Evolutionary conservation across 352 stramenopile species (phyloP).

Genomic region (Globisporangium spiculum): DNA sequence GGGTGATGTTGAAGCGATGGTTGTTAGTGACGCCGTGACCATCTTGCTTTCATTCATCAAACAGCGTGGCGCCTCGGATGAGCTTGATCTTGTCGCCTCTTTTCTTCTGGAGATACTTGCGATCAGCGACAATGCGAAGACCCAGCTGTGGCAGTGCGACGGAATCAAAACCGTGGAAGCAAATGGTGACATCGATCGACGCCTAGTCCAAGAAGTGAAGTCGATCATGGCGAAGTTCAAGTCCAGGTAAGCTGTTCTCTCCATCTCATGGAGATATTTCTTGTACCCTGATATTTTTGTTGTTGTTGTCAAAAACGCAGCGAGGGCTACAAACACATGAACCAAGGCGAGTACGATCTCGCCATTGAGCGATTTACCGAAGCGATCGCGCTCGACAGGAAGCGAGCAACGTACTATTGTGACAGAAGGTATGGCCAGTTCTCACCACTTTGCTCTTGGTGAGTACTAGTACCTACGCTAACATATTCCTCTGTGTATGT

Average conservation of each 20-base stretch:
- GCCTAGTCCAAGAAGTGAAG: constrained; percentile 60
- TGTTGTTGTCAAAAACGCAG: constrained; percentile 18
- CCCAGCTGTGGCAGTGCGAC: constrained; percentile 35
- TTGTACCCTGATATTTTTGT: background rate
- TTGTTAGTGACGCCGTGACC: constrained; percentile 44
- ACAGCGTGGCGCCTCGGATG: constrained; percentile 26
- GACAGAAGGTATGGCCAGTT: constrained; percentile 68
- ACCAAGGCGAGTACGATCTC: constrained; percentile 81
- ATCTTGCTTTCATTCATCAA: constrained; percentile 45
- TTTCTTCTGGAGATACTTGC: constrained; percentile 50
- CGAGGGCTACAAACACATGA: constrained; percentile 91
- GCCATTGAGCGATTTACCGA: constrained; percentile 93
- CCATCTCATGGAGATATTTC: background rate
- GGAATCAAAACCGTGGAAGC: constrained; percentile 41
- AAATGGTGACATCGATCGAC: constrained; percentile 38
- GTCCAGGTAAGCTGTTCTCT: constrained; percentile 16
- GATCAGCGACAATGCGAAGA: constrained; percentile 39
- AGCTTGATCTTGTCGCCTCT: constrained; percentile 46
- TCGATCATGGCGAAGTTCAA: constrained; percentile 63
- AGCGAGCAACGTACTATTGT: constrained; percentile 89
- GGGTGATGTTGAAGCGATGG: constrained; percentile 37
- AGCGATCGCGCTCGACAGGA: constrained; percentile 87
- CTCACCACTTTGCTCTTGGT: background rate
- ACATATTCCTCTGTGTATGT: background rate
- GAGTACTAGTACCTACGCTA: background rate